Evolutionary conservation across 305 asterid genomes (phyloP), one percentile per base, ranked within the genome.

Genomic region (Coffea humblotiana): DNA sequence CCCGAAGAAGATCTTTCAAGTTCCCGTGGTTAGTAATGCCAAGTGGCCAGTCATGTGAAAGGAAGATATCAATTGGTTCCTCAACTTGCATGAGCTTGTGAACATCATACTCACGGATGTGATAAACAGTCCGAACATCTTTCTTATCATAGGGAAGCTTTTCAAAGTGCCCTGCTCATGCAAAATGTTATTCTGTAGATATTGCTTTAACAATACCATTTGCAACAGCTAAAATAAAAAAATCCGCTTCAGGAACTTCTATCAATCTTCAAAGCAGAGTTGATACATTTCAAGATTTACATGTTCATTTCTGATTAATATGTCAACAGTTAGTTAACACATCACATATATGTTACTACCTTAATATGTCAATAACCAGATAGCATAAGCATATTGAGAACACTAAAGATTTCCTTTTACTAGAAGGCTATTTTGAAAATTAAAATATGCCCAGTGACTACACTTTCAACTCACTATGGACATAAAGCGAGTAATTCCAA

Each of bases 1-100:
- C 82, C 76, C 88, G 91, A 74, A 96, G 83, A 83, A 96, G 99
- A 78, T 77, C 82, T 79, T 83, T 65, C 89, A 91, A 63, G 83
- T 94, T 80, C 79, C 99, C 99, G 65, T 85, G 82, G 81, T 90
- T 90, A 49, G 98, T 91, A 75, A 96, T 91, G 76, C 97, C 97
- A 85, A 88, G 74, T 67, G 99, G 99, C 98, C 98, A 96, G 87
- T 96, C 99, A 89, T 96, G 99, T 66, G 99, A 92, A 80, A 96
- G 94, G 83, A 94, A 96, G 60, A 96, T 90, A 84, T 96, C 99
- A 74, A 96, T 83, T 80, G 99, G 99, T 80, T 94, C 98, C 83
- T 91, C 91, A 81, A 94, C 89, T 90, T 96, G 95, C 98, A 89
- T 89, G 80, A 96, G 98, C 89, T 94, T 96, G 83, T 89, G 90